These are phyloP conservation scores for Monosporascus sp. DNA, from an alignment of 2,329 filamentous ascomycete species.

Conservation along the genomic window DNA sequence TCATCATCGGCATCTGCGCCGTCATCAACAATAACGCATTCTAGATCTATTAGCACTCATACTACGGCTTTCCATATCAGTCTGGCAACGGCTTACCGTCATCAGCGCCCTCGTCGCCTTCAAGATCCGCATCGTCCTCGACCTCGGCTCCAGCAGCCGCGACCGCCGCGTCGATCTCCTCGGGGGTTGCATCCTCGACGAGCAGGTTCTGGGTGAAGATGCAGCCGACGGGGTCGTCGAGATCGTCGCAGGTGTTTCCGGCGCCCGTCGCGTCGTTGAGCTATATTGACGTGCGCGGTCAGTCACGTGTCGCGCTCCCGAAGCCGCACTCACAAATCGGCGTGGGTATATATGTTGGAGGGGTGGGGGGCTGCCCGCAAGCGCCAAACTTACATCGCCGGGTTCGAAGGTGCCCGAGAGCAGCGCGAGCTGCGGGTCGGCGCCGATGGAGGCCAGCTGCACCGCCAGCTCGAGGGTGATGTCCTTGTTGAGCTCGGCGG, in stretches of 20 bases:
- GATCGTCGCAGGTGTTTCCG: constrained; percentile 52
- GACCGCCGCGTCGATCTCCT: constrained; percentile 50
- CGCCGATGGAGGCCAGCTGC: constrained; percentile 57
- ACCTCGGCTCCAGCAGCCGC: constrained; percentile 23
- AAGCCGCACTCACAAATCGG: no score
- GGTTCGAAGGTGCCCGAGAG: constrained; percentile 60
- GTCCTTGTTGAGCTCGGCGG: constrained; percentile 54
- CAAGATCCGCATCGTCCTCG: background rate
- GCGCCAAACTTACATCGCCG: constrained; percentile 40
- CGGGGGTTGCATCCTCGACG: constrained; percentile 48
- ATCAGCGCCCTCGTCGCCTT: background rate
- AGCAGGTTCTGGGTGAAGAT: constrained; percentile 52
- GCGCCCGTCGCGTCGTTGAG: constrained; percentile 31
- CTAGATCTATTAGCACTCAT: constrained; percentile 1
- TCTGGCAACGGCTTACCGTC: constrained; percentile 1
- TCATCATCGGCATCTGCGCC: constrained; percentile 6
- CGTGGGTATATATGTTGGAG: no score
- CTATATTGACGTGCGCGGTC: constrained; percentile 1
- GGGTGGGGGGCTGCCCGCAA: constrained; percentile 22
- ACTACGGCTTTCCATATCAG: background rate
- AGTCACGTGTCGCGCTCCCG: background rate
- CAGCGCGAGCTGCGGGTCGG: constrained; percentile 57
- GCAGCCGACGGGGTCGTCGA: constrained; percentile 46
- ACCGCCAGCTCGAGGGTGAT: constrained; percentile 55
- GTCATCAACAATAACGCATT: constrained; percentile 4